Base-by-base conservation (phyloP, 2,329 filamentous ascomycete genomes). In the Fonsecaea nubica region DNA sequence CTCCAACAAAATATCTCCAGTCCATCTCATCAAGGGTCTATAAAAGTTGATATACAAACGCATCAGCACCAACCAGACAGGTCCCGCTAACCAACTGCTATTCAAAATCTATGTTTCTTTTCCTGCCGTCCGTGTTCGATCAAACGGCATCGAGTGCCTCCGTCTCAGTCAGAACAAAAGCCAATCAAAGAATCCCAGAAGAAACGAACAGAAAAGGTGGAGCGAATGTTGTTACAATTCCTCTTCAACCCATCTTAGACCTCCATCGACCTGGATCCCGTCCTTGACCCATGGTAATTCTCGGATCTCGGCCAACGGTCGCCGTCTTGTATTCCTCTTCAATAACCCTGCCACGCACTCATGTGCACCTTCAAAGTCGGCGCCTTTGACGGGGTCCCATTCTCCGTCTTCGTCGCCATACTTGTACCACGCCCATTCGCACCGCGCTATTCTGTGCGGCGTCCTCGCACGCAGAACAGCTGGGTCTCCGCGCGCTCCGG, bases 391-490 rank as follows among this genome's bases (percentile, higher is more conserved):
- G 77, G 83, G 68, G 82, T 97, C 92, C 84, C 96, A 95, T 62
- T 97, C 92, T 40, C 92, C 93, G 63, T 96, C 91, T 10, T 90
- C 88, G 64, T 93, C 90, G 1, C 89, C 92, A 75, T 90, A 97
- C 67, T 91, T 88, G 68, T 92, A 89, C 95, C 95, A 99, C 56
- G 90, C 88, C 95, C 95, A 99, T 76, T 99, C 95, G 58, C 93
- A 92, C 40, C 95, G 86, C 1, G 95, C 95, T 68, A 99, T 98
- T n/a, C 93, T 89, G 76, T 99, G 95, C 60, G 91, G 94, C 0
- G 92, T 94, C 63, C 92, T 85, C 72, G 91, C 93, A 73, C 90
- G 84, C 85, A 92, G 90, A 72, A 90, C 88, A 70, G 90, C 86
- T 32, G 87, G 87, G 73, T 93, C 92, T 56, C 88, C 90, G 40